Base-by-base conservation (phyloP, 2,329 filamentous ascomycete genomes). In the Claviceps capensis region DNA sequence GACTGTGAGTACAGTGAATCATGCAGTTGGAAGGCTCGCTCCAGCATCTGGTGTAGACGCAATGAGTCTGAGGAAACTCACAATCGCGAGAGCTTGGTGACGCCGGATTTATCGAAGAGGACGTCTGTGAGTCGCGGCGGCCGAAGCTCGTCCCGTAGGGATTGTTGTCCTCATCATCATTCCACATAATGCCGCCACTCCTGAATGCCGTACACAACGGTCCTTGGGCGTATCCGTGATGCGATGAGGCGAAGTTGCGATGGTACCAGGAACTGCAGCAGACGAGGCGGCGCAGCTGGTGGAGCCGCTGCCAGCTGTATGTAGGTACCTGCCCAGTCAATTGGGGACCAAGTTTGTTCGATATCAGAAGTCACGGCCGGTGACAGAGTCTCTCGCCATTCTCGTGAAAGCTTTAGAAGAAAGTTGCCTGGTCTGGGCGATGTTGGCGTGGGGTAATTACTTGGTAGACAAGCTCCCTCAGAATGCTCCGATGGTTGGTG, bases 141-240 rank as follows among this genome's bases (percentile, higher is more conserved):
- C 93, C 87, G 72, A 95, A 96, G 68, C 88, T 91, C 62, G 76
- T 81, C 58, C 89, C 90, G 65, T 97, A 96, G 5, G 91, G 91
- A 67, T 97, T 97, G 72, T 97, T 97, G 65, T 97, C 66, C 72
- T 97, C 91, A 75, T 97, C 91, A 75, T 97, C 90, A 77, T 96
- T 94, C 91, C 91, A 97, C 91, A 97, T 97, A 51, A 45, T 61
- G 62, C 49, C 53, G 46, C 48, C 23, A 19, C 7, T 8, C 2
- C 36, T 44, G 41, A 51, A 41, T 52, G 26, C 37, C 16, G n/a
- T 22, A 43, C 42, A 16, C 44, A 44, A 23, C n/a, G n/a, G 47
- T 50, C 38, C 22, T 22, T n/a, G 37, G 47, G 37, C 37, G 7
- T 19, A 11, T 26, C 4, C 26, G 48, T 34, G 45, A 38, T 19